Evolutionary conservation across 371 early-diverging fungal genomes (phyloP), one percentile per base, ranked within the genome.

Genomic region (Mortierella sp.): DNA sequence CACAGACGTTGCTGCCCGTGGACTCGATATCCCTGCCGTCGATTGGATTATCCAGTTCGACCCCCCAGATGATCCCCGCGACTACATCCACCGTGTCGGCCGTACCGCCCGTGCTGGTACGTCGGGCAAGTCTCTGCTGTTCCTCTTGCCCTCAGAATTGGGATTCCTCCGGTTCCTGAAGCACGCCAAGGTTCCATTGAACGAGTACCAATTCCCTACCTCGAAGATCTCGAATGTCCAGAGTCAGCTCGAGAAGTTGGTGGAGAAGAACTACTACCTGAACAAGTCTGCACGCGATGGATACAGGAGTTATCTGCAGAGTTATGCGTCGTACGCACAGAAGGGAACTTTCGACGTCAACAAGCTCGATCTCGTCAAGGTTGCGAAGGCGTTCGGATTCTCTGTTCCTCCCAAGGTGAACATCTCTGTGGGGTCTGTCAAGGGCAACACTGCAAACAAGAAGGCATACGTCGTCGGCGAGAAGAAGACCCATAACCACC

Each of bases 21-120:
- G 99, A 2, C 83, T 99, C 30, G 99, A 99, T 83, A 97, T 99
- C 67, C 96, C 98, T 31, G 90, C 93, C 14, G 99, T 99, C 17
- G 99, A 99, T 79, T 95, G 97, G 94, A 97, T 99, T 67, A 92
- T 99, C 63, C 99, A 99, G 81, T 99, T 90, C 80, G 99, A 99
- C 82, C 95, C 99, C 19, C 99, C 99, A 70, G 95, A 97, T 92
- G 98, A 96, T 84, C 95, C 95, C 55, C 90, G 91, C 80, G 97
- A 98, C 75, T 99, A 99, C 80, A 97, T 99, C 67, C 99, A 99
- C 79, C 92, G 99, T 70, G 98, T 99, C 24, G 99, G 99, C 24
- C 90, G 99, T 66, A 99, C 99, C 3, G 99, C 99, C 7, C 91
- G 99, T 76, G 97, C 96, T 2, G 96, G 96, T 48, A 89, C 93